A percentile compares a stretch with the other conserved stretches of the same genome.
Conservation (phyloP, 106 monocot species). For the Allium fistulosum region DNA sequence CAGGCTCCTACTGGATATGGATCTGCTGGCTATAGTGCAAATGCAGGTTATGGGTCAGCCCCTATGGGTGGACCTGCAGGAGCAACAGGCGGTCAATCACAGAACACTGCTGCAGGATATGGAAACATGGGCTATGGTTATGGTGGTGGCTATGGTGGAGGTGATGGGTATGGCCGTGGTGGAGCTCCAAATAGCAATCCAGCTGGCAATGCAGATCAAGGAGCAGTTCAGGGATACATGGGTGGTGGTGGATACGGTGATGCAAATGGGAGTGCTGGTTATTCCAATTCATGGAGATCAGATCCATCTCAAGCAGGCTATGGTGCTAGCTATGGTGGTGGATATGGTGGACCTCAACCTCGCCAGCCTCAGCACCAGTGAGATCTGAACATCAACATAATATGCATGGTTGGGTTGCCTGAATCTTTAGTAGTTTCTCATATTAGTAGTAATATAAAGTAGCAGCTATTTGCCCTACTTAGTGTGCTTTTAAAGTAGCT, state of each 20-base stretch:
- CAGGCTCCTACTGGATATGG: slow-evolving; percentile 68
- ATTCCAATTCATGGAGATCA: slow-evolving; percentile 64
- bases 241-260: slow-evolving; percentile 34
- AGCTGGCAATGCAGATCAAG: slow-evolving; percentile 11
- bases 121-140: slow-evolving; percentile 81
- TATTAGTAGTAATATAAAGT: not conserved
- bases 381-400: slow-evolving; percentile 4
- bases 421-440: slow-evolving; percentile 4
- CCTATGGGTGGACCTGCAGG: slow-evolving; percentile 20
- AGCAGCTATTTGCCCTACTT: not conserved
- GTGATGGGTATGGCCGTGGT: slow-evolving; percentile 41
- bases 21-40: slow-evolving; percentile 52
- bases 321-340: slow-evolving; percentile 61
- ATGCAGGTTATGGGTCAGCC: slow-evolving; percentile 50
- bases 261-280: slow-evolving; percentile 37
- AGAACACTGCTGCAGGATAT: slow-evolving; percentile 46
- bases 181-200: slow-evolving; percentile 47
- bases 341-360: slow-evolving; percentile 50
- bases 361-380: slow-evolving; percentile 72
- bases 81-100: slow-evolving; percentile 42
- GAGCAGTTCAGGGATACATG: slow-evolving; percentile 29
- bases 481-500: slow-evolving; percentile 4
- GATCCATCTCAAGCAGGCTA: slow-evolving; percentile 68
- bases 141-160: slow-evolving; percentile 41
- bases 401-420: not conserved